These are phyloP conservation scores for Pseudoscleropodium purum DNA, from an alignment of 225 moss, liverwort and hornwort species.

Conservation along the genomic window DNA sequence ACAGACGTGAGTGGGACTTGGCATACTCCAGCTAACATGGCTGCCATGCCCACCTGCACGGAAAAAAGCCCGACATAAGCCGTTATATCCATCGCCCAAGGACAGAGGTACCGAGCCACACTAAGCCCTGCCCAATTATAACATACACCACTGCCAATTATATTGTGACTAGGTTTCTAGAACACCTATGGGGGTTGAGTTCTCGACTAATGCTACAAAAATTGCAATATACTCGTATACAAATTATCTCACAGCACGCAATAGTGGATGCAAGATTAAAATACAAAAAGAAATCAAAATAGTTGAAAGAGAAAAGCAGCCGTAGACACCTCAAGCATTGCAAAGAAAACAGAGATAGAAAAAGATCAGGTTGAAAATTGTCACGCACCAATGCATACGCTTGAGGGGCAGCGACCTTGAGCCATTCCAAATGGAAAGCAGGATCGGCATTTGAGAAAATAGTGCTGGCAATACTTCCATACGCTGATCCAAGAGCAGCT, in stretches of 20 bases:
- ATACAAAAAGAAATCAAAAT: background rate
- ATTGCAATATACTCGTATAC: background rate
- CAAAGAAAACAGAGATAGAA: background rate
- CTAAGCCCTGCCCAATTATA: background rate
- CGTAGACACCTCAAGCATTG: background rate
- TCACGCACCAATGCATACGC: constrained; percentile 85
- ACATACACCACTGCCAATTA: background rate
- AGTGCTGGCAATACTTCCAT: constrained; percentile 69
- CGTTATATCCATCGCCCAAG: background rate
- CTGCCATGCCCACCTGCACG: constrained; percentile 93
- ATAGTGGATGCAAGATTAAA: background rate
- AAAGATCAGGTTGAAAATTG: background rate
- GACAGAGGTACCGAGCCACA: background rate
- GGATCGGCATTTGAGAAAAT: constrained; percentile 63
- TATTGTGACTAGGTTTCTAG: background rate
- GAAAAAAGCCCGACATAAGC: background rate
- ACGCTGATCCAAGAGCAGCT: constrained; percentile 94
- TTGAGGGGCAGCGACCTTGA: constrained; percentile 91
- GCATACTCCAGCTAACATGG: constrained; percentile 93
- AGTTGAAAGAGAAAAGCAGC: background rate
- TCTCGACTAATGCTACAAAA: background rate
- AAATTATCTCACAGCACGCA: background rate
- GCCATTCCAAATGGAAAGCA: constrained; percentile 71
- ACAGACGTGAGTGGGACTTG: constrained; percentile 97
- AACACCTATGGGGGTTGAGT: background rate